Conservation (phyloP, 371 early-diverging fungal species). For the Apophysomyces sp. region DNA sequence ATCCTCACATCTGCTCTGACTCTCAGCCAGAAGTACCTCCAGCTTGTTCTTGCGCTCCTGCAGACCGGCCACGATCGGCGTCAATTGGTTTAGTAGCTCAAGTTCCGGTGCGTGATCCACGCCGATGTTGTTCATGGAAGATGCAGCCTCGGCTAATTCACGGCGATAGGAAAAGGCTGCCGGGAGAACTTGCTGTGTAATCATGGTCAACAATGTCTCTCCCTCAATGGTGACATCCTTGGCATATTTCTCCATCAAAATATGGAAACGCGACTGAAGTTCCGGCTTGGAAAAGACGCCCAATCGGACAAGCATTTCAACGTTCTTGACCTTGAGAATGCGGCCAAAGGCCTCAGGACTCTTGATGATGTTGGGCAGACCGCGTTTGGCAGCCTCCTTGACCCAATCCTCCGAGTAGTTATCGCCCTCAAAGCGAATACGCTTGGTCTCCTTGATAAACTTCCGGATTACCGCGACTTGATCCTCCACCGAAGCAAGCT, state of each 20-base stretch:
- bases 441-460: conserved; percentile 81
- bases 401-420: conserved; percentile 87
- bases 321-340: conserved; percentile 68
- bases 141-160: conserved; percentile 76
- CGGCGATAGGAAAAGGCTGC: conserved; percentile 88
- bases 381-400: conserved; percentile 80
- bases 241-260: conserved; percentile 92
- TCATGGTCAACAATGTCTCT: conserved; percentile 82
- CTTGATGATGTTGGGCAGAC: conserved; percentile 89
- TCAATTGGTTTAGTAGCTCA: conserved; percentile 64
- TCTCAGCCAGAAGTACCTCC: conserved; percentile 54
- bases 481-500: conserved; percentile 80
- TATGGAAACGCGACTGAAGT: conserved; percentile 90
- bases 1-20: conserved; percentile 53
- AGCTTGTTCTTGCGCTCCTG: conserved; percentile 58
- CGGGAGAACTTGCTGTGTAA: conserved; percentile 85
- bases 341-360: conserved; percentile 87
- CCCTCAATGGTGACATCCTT: conserved; percentile 96
- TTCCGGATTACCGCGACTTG: conserved; percentile 84
- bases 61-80: conserved; percentile 61
- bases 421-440: conserved; percentile 96
- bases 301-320: conserved; percentile 73
- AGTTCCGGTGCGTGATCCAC: conserved; percentile 68
- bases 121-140: conserved; percentile 64
- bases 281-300: conserved; percentile 89